Percentiles rank a stretch among this genome's conserved stretches.
Evolutionary conservation across 2,329 filamentous ascomycete species (phyloP).

Genomic region (Lasiodiplodia sp.): DNA sequence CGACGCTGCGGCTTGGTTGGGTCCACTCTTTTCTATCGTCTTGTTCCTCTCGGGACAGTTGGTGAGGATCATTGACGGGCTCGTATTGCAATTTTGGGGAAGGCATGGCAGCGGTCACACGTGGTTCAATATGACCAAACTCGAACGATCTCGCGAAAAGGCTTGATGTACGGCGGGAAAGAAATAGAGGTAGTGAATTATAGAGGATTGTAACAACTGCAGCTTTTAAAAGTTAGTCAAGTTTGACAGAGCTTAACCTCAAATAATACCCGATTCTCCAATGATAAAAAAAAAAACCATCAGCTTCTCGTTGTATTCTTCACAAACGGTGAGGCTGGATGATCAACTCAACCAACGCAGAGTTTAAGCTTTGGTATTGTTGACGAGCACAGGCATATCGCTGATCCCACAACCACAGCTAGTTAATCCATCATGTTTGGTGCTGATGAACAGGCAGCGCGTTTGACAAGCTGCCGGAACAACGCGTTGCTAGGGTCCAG

Average conservation of each 20-base stretch:
- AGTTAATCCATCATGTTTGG: too few species aligned
- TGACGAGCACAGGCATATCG: too few species aligned
- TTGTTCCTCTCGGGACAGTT: slow-evolving; percentile 32
- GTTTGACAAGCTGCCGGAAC: neutral
- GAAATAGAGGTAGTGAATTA: neutral
- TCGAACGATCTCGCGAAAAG: too few species aligned
- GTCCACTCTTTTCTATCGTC: slow-evolving; percentile 35
- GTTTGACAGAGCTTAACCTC: neutral
- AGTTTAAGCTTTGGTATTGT: too few species aligned
- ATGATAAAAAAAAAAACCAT: neutral
- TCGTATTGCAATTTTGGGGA: slow-evolving; percentile 7
- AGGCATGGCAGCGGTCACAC: neutral
- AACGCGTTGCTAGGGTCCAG: neutral
- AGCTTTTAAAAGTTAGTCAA: neutral
- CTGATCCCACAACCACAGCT: too few species aligned
- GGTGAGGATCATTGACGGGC: neutral
- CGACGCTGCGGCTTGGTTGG: slow-evolving; percentile 35
- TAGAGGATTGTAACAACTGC: neutral
- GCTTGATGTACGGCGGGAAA: too few species aligned
- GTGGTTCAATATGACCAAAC: neutral
- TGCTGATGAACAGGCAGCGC: neutral
- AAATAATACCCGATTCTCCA: neutral
- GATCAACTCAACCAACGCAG: neutral
- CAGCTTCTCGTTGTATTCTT: neutral
- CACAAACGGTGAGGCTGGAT: neutral